Evolutionary conservation across 2,329 filamentous ascomycete genomes (phyloP), one percentile per base, ranked within the genome.

Genomic region (Coleophoma eucalyptorum): DNA sequence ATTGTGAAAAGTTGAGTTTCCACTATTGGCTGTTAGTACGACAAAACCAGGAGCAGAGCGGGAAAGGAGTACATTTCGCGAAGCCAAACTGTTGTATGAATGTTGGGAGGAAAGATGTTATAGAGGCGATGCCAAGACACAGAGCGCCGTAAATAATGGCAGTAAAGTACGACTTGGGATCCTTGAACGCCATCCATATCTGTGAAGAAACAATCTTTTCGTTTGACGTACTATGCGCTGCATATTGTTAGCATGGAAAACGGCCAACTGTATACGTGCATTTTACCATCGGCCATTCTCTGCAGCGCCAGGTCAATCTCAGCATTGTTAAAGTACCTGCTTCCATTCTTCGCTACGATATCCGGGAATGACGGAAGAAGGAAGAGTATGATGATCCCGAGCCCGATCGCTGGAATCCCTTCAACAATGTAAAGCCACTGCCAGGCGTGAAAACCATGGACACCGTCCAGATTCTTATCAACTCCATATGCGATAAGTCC

Each of bases 401-500:
- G 21, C 11, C 41, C 48, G 19, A 48, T 55, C 5, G 38, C 40
- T 18, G 43, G 44, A 5, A 50, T 46, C 6, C 58, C 60, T 49
- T 61, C 50, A 21, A 58, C 50, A 11, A 60, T 38, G 16, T 58
- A 55, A 13, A 60, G 45, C 57, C 57, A 60, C 38, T 53, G 16
- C 58, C 57, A 59, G 3, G 53, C 42, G 15, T 18, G 7, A 34
- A 31, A 53, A 11, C 55, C 52, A 16, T 46, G 42, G 7, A 33
- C 40, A 8, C 46, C 45, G 38, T 53, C 34, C 2, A 58, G 16
- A 46, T 55, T 43, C 19, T 52, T 48, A 18, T 52, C 37, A 7
- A 60, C 50, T 3, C 48, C 57, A 40, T 55, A 58, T 1, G 58
- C 53, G 15, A 60, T 56, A 10, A 59, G 31, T 5, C 58, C 57